phyloP scores from a whole-genome alignment of 1,284 basidiomycete species.

The Marasmius tenuissimus region DNA sequence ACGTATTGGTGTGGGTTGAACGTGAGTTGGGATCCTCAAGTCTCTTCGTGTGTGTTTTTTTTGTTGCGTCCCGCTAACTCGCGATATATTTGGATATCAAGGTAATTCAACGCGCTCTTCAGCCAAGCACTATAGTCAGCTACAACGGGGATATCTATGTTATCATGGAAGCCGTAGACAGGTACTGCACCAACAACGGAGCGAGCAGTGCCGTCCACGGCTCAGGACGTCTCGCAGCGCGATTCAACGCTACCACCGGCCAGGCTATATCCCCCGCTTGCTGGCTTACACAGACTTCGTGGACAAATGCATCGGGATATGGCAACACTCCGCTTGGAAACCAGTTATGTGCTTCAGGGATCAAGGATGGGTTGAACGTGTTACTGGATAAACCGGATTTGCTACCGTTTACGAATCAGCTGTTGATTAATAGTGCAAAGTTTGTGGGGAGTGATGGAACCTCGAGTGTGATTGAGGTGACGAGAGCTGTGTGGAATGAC shows the following conservation, averaged over 20 bases:
- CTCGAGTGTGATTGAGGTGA: constrained; percentile 2
- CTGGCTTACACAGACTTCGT: constrained; percentile 1
- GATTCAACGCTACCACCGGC: background rate
- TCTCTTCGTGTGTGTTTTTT: background rate
- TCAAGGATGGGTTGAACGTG: background rate
- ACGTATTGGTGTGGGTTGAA: constrained; percentile 4
- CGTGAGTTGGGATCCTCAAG: background rate
- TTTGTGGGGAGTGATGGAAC: constrained; percentile 3
- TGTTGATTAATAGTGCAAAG: constrained; percentile 2
- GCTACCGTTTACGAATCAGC: background rate
- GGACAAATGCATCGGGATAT: background rate
- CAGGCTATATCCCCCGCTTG: background rate
- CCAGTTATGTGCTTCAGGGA: background rate
- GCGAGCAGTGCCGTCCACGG: background rate
- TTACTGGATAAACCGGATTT: background rate
- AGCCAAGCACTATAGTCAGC: constrained; percentile 1
- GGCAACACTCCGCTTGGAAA: background rate
- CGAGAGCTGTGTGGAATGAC: constrained; percentile 2
- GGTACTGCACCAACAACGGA: background rate
- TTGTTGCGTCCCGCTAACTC: background rate
- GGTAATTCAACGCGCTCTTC: constrained; percentile 5
- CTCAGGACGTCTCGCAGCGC: constrained; percentile 2
- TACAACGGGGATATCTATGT: background rate
- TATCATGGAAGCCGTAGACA: constrained; percentile 5
- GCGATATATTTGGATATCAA: background rate